A percentile compares a stretch with the other conserved stretches of the same genome.
Conservation (phyloP, 176 grass and related monocot genomes). For the Oryza glumipatula region DNA sequence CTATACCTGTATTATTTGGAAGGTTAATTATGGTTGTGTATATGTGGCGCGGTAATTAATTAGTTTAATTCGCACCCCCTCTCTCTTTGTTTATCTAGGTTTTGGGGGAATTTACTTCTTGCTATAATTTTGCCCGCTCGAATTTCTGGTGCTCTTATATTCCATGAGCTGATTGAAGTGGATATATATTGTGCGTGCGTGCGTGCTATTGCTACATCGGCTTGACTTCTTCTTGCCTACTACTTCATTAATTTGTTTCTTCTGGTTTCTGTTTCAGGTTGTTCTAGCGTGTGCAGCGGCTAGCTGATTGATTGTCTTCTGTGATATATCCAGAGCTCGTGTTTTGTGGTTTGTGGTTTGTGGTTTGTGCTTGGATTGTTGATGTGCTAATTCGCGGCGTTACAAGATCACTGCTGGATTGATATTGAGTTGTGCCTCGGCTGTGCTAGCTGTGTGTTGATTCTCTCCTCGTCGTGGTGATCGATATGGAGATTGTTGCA, state of each 20-base stretch:
- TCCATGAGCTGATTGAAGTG: constrained; percentile 35
- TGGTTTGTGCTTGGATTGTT: neutral
- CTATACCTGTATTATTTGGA: neutral
- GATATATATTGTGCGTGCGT: neutral
- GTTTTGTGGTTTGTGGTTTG: too few relatives aligned
- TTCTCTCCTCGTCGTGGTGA: constrained; percentile 21
- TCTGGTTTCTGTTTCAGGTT: constrained; percentile 9
- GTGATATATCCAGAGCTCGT: neutral
- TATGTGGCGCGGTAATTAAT: neutral
- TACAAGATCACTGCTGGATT: constrained; percentile 7
- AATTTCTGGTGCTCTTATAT: constrained; percentile 26
- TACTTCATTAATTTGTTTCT: neutral
- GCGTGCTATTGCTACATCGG: neutral
- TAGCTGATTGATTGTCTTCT: neutral
- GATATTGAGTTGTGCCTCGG: neutral
- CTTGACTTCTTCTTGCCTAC: neutral
- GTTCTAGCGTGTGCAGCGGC: neutral
- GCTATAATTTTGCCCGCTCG: neutral
- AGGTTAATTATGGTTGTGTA: neutral
- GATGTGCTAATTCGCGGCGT: neutral
- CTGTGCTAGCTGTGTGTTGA: neutral
- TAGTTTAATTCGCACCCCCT: too few relatives aligned
- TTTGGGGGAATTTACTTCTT: neutral
- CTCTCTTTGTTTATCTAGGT: neutral
- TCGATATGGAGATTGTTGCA: constrained; percentile 40